Percentiles rank a stretch among this genome's conserved stretches.
These are phyloP conservation scores for Cercophora samala DNA, from an alignment of 495 filamentous ascomycete genomes.

Conservation along the genomic window DNA sequence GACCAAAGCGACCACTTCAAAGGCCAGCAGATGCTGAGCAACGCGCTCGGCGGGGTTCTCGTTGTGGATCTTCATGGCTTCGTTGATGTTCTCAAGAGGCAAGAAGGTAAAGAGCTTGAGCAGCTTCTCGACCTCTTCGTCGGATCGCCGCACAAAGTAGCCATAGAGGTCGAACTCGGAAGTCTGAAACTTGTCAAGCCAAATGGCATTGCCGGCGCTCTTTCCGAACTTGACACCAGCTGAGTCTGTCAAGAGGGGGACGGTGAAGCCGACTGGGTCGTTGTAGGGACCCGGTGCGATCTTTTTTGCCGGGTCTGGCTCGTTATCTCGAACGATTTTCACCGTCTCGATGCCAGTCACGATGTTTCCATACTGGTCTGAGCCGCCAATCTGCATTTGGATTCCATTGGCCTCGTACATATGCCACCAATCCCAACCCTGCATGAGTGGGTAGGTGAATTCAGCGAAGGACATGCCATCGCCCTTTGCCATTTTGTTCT, in stretches of 20 bases:
- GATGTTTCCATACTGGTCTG: constrained; percentile 97
- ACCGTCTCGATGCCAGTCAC: constrained; percentile 83
- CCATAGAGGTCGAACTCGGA: constrained; percentile 79
- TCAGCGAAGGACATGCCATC: constrained; percentile 93
- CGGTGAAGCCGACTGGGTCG: constrained; percentile 78
- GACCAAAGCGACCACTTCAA: constrained; percentile 72
- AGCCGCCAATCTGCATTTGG: constrained; percentile 86
- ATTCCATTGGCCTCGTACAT: constrained; percentile 60
- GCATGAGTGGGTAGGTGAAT: constrained; percentile 88
- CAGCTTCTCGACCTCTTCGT: constrained; percentile 72
- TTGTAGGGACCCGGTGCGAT: constrained; percentile 36
- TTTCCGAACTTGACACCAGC: constrained; percentile 93
- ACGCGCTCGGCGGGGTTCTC: constrained; percentile 62
- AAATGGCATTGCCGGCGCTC: constrained; percentile 88
- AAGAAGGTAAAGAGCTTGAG: constrained; percentile 92
- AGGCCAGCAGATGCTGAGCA: constrained; percentile 78
- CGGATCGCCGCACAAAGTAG: constrained; percentile 81
- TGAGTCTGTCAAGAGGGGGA: constrained; percentile 80
- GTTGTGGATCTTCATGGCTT: constrained; percentile 63
- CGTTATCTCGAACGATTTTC: constrained; percentile 61
- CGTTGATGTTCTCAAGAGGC: constrained; percentile 59
- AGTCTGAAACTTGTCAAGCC: constrained; percentile 82
- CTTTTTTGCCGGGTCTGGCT: constrained; percentile 36
- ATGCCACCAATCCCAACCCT: constrained; percentile 96
- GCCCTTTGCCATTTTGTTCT: constrained; percentile 69